Conservation (phyloP, 2,329 filamentous ascomycete species). For the Fusarium sp. region DNA sequence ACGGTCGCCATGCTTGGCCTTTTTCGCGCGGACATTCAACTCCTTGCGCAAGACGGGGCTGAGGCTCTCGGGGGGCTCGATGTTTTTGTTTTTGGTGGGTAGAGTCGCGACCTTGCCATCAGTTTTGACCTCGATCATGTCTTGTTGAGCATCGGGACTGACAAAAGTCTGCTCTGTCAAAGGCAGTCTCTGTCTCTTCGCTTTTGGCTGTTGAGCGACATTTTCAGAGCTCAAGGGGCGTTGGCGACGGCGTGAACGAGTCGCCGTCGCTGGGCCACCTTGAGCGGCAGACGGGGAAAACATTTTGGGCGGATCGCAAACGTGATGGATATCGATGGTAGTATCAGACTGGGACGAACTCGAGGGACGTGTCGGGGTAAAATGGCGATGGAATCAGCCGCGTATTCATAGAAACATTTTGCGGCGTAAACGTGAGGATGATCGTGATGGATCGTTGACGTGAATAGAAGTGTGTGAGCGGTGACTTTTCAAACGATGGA, state of each 20-base stretch:
- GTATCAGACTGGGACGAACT: slow-evolving; percentile 21
- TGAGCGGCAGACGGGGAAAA: slow-evolving; percentile 71
- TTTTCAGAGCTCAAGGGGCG: slow-evolving; percentile 71
- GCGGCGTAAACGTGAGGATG: slow-evolving; percentile 40
- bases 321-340: slow-evolving; percentile 33
- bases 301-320: slow-evolving; percentile 62
- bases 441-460: slow-evolving; percentile 37
- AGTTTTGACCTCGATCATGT: slow-evolving; percentile 71
- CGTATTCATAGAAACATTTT: slow-evolving; percentile 51
- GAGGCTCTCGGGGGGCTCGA: slow-evolving; percentile 63
- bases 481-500: slow-evolving; percentile 43
- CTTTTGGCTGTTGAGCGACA: slow-evolving; percentile 71
- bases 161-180: slow-evolving; percentile 71
- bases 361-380: slow-evolving; percentile 31
- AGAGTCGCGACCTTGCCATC: slow-evolving; percentile 65
- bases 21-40: slow-evolving; percentile 73
- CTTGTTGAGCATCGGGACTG: slow-evolving; percentile 65
- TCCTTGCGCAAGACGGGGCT: slow-evolving; percentile 64
- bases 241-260: slow-evolving; percentile 73
- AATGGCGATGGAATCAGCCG: slow-evolving; percentile 47
- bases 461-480: slow-evolving; percentile 43
- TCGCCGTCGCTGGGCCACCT: slow-evolving; percentile 69
- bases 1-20: slow-evolving; percentile 74
- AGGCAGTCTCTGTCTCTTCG: slow-evolving; percentile 73
- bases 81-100: slow-evolving; percentile 62